Conservation (phyloP, 2,329 filamentous ascomycete species). For the Aspergillus versicolor region DNA sequence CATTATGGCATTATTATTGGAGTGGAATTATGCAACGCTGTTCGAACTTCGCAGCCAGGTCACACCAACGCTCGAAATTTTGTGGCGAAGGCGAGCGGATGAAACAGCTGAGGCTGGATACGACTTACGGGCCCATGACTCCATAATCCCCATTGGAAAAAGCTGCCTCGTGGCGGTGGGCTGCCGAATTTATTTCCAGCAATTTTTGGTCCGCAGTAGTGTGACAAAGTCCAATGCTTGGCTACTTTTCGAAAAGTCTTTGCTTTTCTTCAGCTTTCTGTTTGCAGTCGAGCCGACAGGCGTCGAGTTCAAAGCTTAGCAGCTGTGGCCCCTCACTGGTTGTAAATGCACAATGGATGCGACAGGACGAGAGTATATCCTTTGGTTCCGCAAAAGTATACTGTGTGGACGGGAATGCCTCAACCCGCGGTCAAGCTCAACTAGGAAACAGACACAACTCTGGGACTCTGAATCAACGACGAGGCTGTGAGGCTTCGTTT, state of each 20-base stretch:
- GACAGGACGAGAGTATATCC: not conserved
- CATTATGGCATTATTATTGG: not conserved
- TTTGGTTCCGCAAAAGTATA: no score
- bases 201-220: constrained; percentile 2
- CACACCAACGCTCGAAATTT: not conserved
- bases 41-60: not conserved
- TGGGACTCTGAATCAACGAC: not conserved
- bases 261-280: not conserved
- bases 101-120: not conserved
- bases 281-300: not conserved
- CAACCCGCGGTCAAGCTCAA: not conserved
- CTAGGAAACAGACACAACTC: not conserved
- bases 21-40: not conserved
- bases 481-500: not conserved
- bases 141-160: constrained; percentile 13
- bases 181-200: not conserved
- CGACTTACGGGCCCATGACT: not conserved
- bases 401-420: no score
- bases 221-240: not conserved
- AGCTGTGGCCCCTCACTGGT: not conserved
- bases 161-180: constrained; percentile 29
- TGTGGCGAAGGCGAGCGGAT: not conserved
- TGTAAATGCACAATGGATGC: not conserved
- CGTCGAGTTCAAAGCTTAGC: not conserved
- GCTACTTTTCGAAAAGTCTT: not conserved